phyloP scores from a whole-genome alignment of 345 rosid species.

The Garcia nutans region DNA sequence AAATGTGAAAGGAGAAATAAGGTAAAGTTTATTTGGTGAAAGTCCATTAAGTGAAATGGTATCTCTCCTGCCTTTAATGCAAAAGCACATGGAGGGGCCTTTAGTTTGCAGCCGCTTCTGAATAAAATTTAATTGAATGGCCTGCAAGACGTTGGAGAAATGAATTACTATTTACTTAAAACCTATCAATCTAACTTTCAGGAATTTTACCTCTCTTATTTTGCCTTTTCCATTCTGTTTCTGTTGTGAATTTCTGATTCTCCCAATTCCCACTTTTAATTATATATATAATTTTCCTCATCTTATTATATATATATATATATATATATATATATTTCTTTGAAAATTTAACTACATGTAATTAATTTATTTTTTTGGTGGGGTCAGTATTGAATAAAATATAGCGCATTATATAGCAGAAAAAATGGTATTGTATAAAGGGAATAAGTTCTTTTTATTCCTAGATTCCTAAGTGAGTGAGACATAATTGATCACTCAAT shows the following conservation, averaged over 20 bases:
- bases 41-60: conserved; percentile 19
- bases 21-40: conserved; percentile 12
- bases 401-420: not conserved
- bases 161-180: conserved; percentile 30
- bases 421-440: not conserved
- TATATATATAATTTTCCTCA: not conserved
- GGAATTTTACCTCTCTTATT: conserved; percentile 15
- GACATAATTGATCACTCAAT: too few relatives aligned
- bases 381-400: not conserved
- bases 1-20: too few relatives aligned
- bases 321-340: not conserved
- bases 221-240: conserved; percentile 11
- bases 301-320: not conserved
- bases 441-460: not conserved
- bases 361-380: not conserved
- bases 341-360: not conserved
- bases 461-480: too few relatives aligned
- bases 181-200: conserved; percentile 22
- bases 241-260: conserved; percentile 11
- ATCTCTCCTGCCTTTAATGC: conserved; percentile 43
- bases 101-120: conserved; percentile 29
- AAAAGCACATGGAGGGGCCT: conserved; percentile 67
- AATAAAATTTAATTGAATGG: conserved; percentile 40
- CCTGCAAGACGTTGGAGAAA: conserved; percentile 31
- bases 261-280: not conserved